These are phyloP conservation scores for Liriodendron chinense DNA, from an alignment of 164 flowering plant species.

Conservation along the genomic window DNA sequence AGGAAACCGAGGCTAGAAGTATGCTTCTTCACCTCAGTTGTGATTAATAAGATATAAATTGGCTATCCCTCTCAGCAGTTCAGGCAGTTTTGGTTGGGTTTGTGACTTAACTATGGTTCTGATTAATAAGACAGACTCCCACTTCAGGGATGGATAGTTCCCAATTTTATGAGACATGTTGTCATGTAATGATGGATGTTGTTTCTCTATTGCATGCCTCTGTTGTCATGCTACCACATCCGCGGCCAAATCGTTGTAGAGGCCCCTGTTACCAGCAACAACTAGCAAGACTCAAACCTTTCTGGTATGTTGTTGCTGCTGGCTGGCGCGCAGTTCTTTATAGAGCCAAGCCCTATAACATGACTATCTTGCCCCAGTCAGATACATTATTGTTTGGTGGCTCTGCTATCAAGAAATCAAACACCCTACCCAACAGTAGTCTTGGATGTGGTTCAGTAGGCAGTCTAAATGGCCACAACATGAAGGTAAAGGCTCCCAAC, in stretches of 20 bases:
- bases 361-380: constrained; percentile 17
- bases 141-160: too few species aligned
- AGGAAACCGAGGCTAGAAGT: too few species aligned
- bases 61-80: too few species aligned
- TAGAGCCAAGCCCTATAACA: constrained; percentile 21
- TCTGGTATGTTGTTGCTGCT: constrained; percentile 22
- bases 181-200: background rate
- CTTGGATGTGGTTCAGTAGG: background rate
- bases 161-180: too few species aligned
- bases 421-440: constrained; percentile 8
- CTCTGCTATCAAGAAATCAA: constrained; percentile 15
- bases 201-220: constrained; percentile 28
- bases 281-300: constrained; percentile 21
- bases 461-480: constrained; percentile 9
- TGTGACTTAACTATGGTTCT: too few species aligned
- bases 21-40: too few species aligned
- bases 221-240: constrained; percentile 25
- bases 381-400: constrained; percentile 21
- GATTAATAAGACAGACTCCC: too few species aligned
- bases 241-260: constrained; percentile 48
- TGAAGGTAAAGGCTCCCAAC: constrained; percentile 21
- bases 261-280: constrained; percentile 37
- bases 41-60: too few species aligned
- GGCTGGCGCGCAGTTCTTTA: constrained; percentile 20
- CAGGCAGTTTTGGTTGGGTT: too few species aligned